phyloP scores from a whole-genome alignment of 2,329 filamentous ascomycete genomes.

The Fusarium mundagurra region DNA sequence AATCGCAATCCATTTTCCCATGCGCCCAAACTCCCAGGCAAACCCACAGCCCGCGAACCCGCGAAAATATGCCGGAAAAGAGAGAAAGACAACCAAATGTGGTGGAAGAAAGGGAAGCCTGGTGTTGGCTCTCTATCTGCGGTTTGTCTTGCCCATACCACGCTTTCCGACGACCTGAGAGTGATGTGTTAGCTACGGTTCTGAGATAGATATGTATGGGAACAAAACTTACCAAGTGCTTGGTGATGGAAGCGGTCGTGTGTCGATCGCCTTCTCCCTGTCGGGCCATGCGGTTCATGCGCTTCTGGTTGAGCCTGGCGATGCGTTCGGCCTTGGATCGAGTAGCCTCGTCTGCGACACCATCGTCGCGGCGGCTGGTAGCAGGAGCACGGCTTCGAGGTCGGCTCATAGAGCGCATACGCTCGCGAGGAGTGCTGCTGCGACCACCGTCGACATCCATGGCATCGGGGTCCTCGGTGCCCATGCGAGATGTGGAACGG shows the following conservation, averaged over 20 bases:
- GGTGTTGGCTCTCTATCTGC: constrained; percentile 61
- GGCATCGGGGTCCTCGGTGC: constrained; percentile 71
- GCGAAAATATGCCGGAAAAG: constrained; percentile 37
- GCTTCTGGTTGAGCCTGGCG: constrained; percentile 91
- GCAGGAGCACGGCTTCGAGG: constrained; percentile 71
- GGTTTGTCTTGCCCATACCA: constrained; percentile 87
- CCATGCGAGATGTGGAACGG: constrained; percentile 72
- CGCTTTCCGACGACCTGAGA: constrained; percentile 86
- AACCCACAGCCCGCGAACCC: constrained; percentile 39
- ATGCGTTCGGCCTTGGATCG: constrained; percentile 85
- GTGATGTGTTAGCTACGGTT: constrained; percentile 12
- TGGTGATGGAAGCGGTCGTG: constrained; percentile 80
- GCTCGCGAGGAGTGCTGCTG: constrained; percentile 57
- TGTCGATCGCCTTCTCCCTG: constrained; percentile 98
- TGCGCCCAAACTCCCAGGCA: constrained; percentile 47
- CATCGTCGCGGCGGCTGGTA: constrained; percentile 77
- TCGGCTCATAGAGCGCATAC: constrained; percentile 78
- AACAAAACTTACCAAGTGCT: constrained; percentile 81
- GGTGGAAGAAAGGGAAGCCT: constrained; percentile 25
- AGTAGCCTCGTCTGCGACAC: constrained; percentile 73
- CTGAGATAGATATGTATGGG: neutral
- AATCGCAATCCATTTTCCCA: constrained; percentile 37
- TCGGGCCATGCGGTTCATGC: constrained; percentile 98
- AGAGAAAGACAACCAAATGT: constrained; percentile 36
- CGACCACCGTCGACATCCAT: constrained; percentile 75